Evolutionary conservation across 2,329 filamentous ascomycete species (phyloP), one percentile per base, ranked within the genome.

Genomic region (Trichoderma endophyticum): DNA sequence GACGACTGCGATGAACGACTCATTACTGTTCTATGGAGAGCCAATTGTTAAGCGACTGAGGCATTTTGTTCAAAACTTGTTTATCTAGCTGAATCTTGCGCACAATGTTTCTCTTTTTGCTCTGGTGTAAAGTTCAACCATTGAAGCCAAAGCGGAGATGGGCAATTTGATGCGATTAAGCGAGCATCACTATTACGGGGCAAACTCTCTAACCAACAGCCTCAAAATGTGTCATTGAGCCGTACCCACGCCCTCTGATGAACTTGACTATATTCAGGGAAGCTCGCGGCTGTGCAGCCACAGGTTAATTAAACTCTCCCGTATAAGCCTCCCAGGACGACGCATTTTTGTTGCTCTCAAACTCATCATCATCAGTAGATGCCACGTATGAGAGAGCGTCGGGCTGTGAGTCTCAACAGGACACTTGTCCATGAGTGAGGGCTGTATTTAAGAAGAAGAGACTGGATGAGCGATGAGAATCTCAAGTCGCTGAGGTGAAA

Each of bases 401-500:
- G 18, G 34, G 26, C 32, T 34, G 64, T 24, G 57, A 59, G 9
- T 57, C 26, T 36, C 36, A 36, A 36, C 28, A 69, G 66, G 66
- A 69, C 66, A 69, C 66, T 62, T 69, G 57, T 69, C 57, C 57
- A 69, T 60, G 66, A 36, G 36, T 59, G 15, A 59, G 6, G 51
- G 4, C 9, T 1, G 9, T n/a, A 51, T 51, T 62, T 69, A 51
- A 69, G 56, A 62, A 11, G 66, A 61, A 43, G 4, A 14, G 6
- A 30, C 2, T 21, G 28, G n/a, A 51, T 32, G 51, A 57, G 15
- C 9, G 26, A 32, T 60, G 62, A 64, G 24, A 43, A 26, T 21
- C 30, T 21, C 15, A 30, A 32, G 14, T 6, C 8, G 28, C 15
- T 32, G 28, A 51, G 56, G 30, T 21, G n/a, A 18, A 12, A 32